Evolutionary conservation across 768 basidiomycete genomes (phyloP), one percentile per base, ranked within the genome.

Genomic region (Dendrothele bispora): DNA sequence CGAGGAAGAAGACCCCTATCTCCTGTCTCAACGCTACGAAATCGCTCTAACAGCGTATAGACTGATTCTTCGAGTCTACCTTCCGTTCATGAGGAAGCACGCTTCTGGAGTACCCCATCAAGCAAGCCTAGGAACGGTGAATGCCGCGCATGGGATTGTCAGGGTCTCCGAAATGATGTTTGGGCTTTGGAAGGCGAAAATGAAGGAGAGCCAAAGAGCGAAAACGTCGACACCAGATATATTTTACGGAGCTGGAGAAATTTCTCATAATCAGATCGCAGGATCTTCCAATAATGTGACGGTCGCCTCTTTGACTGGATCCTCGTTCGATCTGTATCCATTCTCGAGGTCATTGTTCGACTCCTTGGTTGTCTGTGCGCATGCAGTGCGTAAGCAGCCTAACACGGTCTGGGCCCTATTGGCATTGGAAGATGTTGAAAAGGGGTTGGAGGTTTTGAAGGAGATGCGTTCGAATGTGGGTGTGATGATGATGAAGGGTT

Each of bases 101-200:
- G 50, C 43, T 8, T 41, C 41, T 20, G 41, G 38, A n/a, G 42
- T 45, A 6, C 61, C 67, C 38, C 56, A 75, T 47, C 79, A 82
- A 49, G 83, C 82, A 1, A 72, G 75, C 12, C 71, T 78, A 29
- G 79, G 81, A 27, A 76, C 77, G 25, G 70, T 86, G 32, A 78
- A 76, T 44, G 86, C 89, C 2, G 85, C 86, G 8, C 86, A 88
- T 55, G 63, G 65, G 2, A 76, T 89, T 48, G 69, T 89, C 28
- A 73, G 72, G 48, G 79, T 84, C 0, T 68, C 73, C 32, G 69
- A 68, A 46, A 52, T 70, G 35, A 60, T 80, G 36, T 72, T 73
- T 52, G 54, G 59, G 17, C 61, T 68, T 52, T 73, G 71, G 69
- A 68, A 67, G 35, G 61, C 66, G 30, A 30, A 35, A 34, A n/a